A percentile compares a stretch with the other conserved stretches of the same genome.
Conservation (phyloP, 108 stramenopile species). For the Nitzschia sp. region DNA sequence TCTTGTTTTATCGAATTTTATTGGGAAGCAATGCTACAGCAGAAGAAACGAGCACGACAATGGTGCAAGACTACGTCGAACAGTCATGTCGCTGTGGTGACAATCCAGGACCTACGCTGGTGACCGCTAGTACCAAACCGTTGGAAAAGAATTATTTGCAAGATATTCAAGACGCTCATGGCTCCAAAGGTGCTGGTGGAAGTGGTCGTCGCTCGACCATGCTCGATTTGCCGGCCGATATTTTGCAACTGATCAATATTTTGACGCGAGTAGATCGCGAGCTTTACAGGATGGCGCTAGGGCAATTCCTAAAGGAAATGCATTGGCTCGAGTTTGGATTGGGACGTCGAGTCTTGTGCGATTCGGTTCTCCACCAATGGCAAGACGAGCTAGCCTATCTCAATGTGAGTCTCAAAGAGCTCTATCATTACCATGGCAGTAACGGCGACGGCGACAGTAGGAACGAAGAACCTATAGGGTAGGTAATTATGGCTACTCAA, state of each 20-base stretch:
- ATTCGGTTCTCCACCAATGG: background rate
- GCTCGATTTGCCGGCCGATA: background rate
- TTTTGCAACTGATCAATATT: conserved; percentile 1
- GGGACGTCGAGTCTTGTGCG: background rate
- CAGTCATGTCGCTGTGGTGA: conserved; percentile 2
- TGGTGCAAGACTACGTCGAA: background rate
- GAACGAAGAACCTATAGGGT: too few relatives aligned
- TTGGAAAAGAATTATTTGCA: too few relatives aligned
- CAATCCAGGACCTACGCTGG: too few relatives aligned
- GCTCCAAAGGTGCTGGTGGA: background rate
- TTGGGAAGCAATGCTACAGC: background rate
- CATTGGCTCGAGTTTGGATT: background rate
- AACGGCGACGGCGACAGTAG: too few relatives aligned
- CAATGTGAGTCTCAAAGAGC: background rate
- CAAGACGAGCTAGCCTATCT: background rate
- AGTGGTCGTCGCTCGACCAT: background rate
- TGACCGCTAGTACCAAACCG: too few relatives aligned
- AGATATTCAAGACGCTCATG: background rate
- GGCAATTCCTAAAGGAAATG: background rate
- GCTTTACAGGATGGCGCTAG: background rate
- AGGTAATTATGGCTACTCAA: too few relatives aligned
- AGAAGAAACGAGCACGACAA: background rate
- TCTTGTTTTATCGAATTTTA: background rate
- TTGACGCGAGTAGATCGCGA: background rate
- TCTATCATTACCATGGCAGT: too few relatives aligned